phyloP scores from a whole-genome alignment of 2,329 filamentous ascomycete genomes.

The Hirsutella rhossiliensis region DNA sequence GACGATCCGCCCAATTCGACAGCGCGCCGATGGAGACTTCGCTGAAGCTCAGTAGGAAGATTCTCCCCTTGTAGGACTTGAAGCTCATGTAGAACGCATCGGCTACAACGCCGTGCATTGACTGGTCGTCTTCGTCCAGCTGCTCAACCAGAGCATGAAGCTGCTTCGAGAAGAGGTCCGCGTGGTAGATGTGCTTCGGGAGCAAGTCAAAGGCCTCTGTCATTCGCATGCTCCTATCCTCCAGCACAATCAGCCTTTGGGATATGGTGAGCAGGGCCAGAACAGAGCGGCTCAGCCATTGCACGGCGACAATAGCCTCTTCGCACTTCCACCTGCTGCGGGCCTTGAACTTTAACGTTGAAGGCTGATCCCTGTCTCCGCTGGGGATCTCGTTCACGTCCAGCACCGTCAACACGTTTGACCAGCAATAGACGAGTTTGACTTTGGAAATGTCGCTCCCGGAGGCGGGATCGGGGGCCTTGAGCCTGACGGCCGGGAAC shows the following conservation, averaged over 20 bases:
- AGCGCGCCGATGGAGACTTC: conserved; percentile 83
- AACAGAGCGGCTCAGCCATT: conserved; percentile 93
- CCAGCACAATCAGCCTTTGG: conserved; percentile 82
- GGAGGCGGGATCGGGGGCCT: conserved; percentile 55
- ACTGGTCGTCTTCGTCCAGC: conserved; percentile 72
- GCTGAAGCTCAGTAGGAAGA: conserved; percentile 89
- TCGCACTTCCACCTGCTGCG: conserved; percentile 87
- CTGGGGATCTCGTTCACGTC: conserved; percentile 67
- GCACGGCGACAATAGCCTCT: conserved; percentile 89
- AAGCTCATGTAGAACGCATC: conserved; percentile 99
- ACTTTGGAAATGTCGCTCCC: conserved; percentile 62
- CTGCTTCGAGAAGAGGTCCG: conserved; percentile 81
- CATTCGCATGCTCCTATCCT: conserved; percentile 78
- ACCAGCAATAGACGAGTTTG: conserved; percentile 97
- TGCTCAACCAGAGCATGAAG: conserved; percentile 77
- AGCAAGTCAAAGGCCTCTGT: conserved; percentile 91
- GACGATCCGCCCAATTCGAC: conserved; percentile 92
- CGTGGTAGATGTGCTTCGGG: conserved; percentile 84
- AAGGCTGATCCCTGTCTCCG: conserved; percentile 63
- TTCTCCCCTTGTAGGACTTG: conserved; percentile 82
- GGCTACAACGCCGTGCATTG: conserved; percentile 90
- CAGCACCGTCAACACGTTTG: conserved; percentile 87
- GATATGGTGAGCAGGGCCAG: conserved; percentile 87
- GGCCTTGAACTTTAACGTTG: conserved; percentile 66
- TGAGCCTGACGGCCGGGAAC: conserved; percentile 93